Base-by-base conservation (phyloP, 2,329 filamentous ascomycete species). In the Zasmidium cellare region DNA sequence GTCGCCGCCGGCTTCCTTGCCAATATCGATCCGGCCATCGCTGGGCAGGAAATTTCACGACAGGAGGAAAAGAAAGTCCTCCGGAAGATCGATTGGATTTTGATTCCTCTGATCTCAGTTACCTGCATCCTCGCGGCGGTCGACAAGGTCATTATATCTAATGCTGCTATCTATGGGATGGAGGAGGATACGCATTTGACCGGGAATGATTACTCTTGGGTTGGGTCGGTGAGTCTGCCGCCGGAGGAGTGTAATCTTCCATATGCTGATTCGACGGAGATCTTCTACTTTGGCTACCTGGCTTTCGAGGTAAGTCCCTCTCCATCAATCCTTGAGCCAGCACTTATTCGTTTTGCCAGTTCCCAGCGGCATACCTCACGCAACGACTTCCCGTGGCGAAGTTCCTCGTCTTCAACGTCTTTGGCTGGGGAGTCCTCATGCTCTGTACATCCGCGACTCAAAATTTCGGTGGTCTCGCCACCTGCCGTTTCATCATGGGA, bases 181-280 rank as follows among this genome's bases (percentile, higher is more conserved):
- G 70, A 66, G 56, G 66, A 77, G 18, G 79, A 76, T 2, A 79
- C 78, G 0, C 68, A 82, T 58, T 70, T 84, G 3, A 58, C 72
- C 2, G 77, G 77, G 14, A 74, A 80, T 57, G 73, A 82, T 54
- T 83, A 82, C 62, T 77, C 76, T 14, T 82, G 80, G 80, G 71
- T 80, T 9, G 75, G 75, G 18, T 44, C 9, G 35, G 35, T 41
- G 35, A 41, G 35, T 41, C 14, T 31, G 28, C 14, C 28, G 28
- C n/a, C 14, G 14, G 28, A 31, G 28, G 7, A 16, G 35, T 18
- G 11, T 41, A 14, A 3, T 14, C 16, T 5, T 41, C 11, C 35
- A 41, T 3, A 41, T 41, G n/a, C 35, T 41, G 35, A 41, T 18
- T 3, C 11, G 12, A 3, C 16, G 16, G 7, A 41, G 1, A 79